phyloP scores from a whole-genome alignment of 2,329 filamentous ascomycete species.

The Colletotrichum tropicale region DNA sequence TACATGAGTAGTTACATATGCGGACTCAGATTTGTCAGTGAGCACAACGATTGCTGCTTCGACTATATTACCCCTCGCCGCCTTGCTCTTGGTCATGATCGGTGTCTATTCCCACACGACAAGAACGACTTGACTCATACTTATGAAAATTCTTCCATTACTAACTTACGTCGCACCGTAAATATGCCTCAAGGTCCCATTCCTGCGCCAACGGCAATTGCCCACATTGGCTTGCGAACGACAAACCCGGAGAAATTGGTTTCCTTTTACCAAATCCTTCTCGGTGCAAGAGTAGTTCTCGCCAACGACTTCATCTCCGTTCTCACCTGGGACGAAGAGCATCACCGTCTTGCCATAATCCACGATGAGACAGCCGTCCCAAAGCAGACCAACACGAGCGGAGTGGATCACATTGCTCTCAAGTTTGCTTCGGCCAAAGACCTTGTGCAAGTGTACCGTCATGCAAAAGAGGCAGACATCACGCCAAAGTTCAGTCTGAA shows the following conservation, averaged over 20 bases:
- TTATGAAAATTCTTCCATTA: fast-evolving
- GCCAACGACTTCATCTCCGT: neutral
- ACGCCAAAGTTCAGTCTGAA: neutral
- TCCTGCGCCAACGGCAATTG: fast-evolving
- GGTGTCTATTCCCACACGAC: too few species aligned
- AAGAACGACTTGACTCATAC: neutral
- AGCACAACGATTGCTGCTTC: too few species aligned
- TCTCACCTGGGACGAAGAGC: neutral
- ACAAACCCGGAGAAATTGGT: neutral
- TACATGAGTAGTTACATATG: too few species aligned
- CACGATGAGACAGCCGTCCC: neutral
- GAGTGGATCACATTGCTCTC: neutral
- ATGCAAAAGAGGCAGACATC: neutral
- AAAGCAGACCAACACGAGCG: neutral
- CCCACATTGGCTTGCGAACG: neutral
- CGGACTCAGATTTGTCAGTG: too few species aligned
- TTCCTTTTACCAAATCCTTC: neutral
- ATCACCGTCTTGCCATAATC: neutral
- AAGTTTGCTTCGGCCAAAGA: neutral
- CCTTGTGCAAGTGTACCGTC: neutral
- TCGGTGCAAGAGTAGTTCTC: neutral
- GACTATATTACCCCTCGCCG: too few species aligned
- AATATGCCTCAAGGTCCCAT: fast-evolving
- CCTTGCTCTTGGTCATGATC: too few species aligned
- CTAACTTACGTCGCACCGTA: fast-evolving